Conservation (phyloP, 169 alveolate genomes). For the Ichthyophthirius multifiliis region DNA sequence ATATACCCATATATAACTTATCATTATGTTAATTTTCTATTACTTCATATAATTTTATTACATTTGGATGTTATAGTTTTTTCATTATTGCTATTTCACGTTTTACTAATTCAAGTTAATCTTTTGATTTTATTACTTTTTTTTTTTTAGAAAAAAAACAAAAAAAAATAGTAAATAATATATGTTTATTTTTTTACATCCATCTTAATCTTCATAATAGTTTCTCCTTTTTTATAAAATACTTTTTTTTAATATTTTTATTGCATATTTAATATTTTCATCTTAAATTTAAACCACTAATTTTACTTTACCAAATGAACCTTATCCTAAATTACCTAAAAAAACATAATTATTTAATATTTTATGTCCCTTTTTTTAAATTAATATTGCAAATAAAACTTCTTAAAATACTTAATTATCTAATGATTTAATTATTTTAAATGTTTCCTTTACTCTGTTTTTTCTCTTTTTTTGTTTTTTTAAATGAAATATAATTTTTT, state of each 20-base stretch:
- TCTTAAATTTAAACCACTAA: slow-evolving; percentile 30
- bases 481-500: no score
- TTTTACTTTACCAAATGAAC: slow-evolving; percentile 83
- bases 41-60: slow-evolving; percentile 79
- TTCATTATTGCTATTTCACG: slow-evolving; percentile 81
- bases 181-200: no score
- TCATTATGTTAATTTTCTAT: slow-evolving; percentile 69
- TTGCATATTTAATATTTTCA: slow-evolving; percentile 45
- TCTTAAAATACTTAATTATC: no score
- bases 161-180: no score
- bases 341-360: slow-evolving; percentile 65
- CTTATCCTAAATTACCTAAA: slow-evolving; percentile 71
- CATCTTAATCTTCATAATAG: slow-evolving; percentile 48
- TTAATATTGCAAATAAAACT: no score
- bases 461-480: no score
- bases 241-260: slow-evolving; percentile 57
- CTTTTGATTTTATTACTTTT: slow-evolving; percentile 41
- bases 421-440: no score
- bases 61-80: slow-evolving; percentile 65
- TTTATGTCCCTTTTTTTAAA: slow-evolving; percentile 59
- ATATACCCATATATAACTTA: slow-evolving; percentile 65
- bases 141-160: background rate
- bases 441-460: no score
- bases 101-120: slow-evolving; percentile 66
- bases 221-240: slow-evolving; percentile 54